Evolutionary conservation across 2,329 filamentous ascomycete genomes (phyloP), one percentile per base, ranked within the genome.

Genomic region (Fusarium sp.): DNA sequence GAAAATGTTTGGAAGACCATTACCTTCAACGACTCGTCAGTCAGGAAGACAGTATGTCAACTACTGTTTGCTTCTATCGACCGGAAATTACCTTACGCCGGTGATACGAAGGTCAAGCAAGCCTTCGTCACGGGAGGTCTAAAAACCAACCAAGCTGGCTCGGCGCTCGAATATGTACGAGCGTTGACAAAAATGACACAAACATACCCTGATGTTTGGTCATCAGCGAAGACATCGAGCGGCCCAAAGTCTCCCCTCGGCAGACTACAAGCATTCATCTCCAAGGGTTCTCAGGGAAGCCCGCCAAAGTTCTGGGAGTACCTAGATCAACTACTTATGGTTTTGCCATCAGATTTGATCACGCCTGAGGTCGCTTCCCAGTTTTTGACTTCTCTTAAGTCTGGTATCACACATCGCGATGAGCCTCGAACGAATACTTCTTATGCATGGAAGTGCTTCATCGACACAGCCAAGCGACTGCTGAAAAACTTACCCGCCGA

Each of bases 261-360:
- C 7, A 83, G 91, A 27, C 81, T 99, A 7, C 87, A 89, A 54
- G 84, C 90, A 13, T 96, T 97, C 74, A 84, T 98, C 11, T 91
- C 93, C 69, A 93, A 91, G 75, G 95, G 96, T 5, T 97, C 95
- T 0, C 93, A 98, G 77, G 89, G 90, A n/a, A 92, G 92, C 6
- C 85, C 89, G 0, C 82, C 86, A 7, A 87, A 86, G 14, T 97
- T 91, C 78, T 99, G 96, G 96, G 81, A 86, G 31, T 88, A 88
- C 20, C 79, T 97, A 36, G 85, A 87, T 42, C 83, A 85, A 35
- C 81, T 98, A 0, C 79, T 97, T 10, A 83, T 87, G 27, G 80
- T 90, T 2, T 78, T 95, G 3, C 84, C 92, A 53, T 73, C 80
- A 5, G 82, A 87, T 18, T 75, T 82, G 3, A 76, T 84, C 9